Conservation (phyloP, 2,329 filamentous ascomycete genomes). For the Calonectria henricotiae region DNA sequence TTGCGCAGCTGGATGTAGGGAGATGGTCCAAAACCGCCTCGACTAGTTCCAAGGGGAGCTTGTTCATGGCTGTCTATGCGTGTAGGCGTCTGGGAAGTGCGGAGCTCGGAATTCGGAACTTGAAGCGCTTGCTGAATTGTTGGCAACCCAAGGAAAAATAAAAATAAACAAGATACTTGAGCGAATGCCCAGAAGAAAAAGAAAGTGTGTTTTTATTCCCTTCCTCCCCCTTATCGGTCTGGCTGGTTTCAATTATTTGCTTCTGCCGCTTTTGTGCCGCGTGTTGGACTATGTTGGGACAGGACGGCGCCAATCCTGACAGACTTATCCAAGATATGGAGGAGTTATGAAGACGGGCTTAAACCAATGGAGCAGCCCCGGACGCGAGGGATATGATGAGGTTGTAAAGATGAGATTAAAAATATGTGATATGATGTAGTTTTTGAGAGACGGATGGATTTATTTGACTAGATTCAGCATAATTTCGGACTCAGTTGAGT, state of each 20-base stretch:
- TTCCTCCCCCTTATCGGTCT: not conserved
- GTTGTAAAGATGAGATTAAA: not conserved
- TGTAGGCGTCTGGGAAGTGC: not conserved
- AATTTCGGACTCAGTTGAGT: slow-evolving; percentile 2
- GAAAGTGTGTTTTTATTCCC: not conserved
- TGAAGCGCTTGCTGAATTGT: not conserved
- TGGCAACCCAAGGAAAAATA: too few species aligned
- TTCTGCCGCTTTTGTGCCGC: slow-evolving; percentile 8
- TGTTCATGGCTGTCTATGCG: slow-evolving; percentile 50
- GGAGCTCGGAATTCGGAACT: slow-evolving; percentile 1
- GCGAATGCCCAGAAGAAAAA: too few species aligned
- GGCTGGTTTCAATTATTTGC: not conserved
- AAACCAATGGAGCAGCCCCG: not conserved
- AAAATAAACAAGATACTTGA: not conserved
- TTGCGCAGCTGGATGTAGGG: slow-evolving; percentile 44
- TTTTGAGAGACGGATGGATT: not conserved
- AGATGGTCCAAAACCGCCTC: slow-evolving; percentile 53
- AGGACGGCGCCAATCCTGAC: not conserved
- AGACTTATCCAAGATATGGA: slow-evolving; percentile 3
- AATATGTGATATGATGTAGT: not conserved
- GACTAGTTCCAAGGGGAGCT: slow-evolving; percentile 55
- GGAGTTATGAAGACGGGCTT: slow-evolving; percentile 1
- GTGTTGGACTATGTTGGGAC: not conserved
- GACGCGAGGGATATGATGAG: too few species aligned
- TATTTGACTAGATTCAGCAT: not conserved